Evolutionary conservation across 2,329 filamentous ascomycete genomes (phyloP).

Genomic region (Simplicillium sp.): DNA sequence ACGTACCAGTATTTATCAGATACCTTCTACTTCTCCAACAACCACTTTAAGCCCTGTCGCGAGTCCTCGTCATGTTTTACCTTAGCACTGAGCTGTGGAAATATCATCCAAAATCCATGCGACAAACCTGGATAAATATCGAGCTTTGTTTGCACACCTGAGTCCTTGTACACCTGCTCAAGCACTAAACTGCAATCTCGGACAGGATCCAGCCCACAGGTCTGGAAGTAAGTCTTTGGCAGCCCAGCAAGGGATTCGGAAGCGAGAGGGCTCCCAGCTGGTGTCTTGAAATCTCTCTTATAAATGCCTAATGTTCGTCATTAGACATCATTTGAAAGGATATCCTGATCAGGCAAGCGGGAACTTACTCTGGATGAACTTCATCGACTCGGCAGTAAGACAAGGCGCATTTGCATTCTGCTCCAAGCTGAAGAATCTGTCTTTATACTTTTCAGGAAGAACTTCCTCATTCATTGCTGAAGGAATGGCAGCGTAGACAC

Average conservation of each 20-base stretch:
- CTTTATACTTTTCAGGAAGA: conserved; percentile 17
- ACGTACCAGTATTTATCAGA: too few relatives aligned
- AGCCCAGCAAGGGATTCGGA: conserved; percentile 12
- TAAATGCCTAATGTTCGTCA: conserved; percentile 12
- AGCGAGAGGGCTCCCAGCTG: conserved; percentile 15
- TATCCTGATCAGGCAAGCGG: background rate
- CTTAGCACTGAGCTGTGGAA: conserved; percentile 11
- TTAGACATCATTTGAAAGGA: background rate
- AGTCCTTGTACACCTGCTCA: conserved; percentile 18
- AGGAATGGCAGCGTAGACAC: conserved; percentile 14
- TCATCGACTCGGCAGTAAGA: conserved; percentile 11
- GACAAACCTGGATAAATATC: conserved; percentile 20
- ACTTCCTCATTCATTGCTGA: conserved; percentile 11
- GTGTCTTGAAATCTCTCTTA: conserved; percentile 13
- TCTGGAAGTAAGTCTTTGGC: conserved; percentile 22
- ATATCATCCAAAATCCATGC: conserved; percentile 19
- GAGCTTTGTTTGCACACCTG: conserved; percentile 14
- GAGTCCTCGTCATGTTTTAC: conserved; percentile 13
- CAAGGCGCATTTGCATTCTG: conserved; percentile 15
- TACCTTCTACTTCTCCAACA: conserved; percentile 7
- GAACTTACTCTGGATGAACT: conserved; percentile 14
- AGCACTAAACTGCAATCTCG: conserved; percentile 18
- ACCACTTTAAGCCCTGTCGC: conserved; percentile 14
- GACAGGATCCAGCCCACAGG: conserved; percentile 18
- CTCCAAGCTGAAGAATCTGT: conserved; percentile 16